Evolutionary conservation across 2,329 filamentous ascomycete species (phyloP).

Genomic region (Cladosporium cucumerinum): DNA sequence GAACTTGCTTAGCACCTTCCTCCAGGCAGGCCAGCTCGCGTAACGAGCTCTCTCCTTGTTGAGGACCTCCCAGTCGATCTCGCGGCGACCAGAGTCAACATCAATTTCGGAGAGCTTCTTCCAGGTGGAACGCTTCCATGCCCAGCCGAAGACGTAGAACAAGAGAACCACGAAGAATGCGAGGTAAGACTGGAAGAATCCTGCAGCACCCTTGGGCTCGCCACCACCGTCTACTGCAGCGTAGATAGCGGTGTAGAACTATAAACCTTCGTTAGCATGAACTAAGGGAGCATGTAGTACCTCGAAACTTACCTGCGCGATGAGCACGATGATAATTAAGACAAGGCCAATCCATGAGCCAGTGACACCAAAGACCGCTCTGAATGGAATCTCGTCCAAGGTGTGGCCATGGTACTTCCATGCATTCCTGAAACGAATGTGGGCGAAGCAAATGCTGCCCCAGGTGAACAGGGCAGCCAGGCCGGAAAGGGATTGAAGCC

Average conservation of each 20-base stretch:
- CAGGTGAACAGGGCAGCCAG: conserved; percentile 71
- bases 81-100: conserved; percentile 62
- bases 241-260: conserved; percentile 38
- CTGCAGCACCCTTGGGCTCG: conserved; percentile 10
- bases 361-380: conserved; percentile 38
- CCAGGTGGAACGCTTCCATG: conserved; percentile 55
- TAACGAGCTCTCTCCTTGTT: conserved; percentile 52
- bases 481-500: conserved; percentile 68
- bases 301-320: conserved; percentile 32
- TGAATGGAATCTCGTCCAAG: conserved; percentile 45
- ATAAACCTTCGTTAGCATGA: conserved; percentile 45
- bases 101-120: conserved; percentile 60
- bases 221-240: conserved; percentile 18
- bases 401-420: conserved; percentile 57
- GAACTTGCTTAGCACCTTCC: conserved; percentile 30
- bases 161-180: conserved; percentile 28
- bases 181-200: conserved; percentile 32
- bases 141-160: conserved; percentile 32
- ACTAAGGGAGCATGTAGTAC: too few relatives aligned
- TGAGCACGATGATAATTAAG: conserved; percentile 40
- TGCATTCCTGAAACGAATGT: conserved; percentile 80
- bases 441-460: conserved; percentile 74
- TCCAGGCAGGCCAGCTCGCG: conserved; percentile 53
- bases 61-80: conserved; percentile 64
- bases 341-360: conserved; percentile 41